These are phyloP conservation scores for Erodium moschatum DNA, from an alignment of 441 rosid genomes.

Conservation along the genomic window DNA sequence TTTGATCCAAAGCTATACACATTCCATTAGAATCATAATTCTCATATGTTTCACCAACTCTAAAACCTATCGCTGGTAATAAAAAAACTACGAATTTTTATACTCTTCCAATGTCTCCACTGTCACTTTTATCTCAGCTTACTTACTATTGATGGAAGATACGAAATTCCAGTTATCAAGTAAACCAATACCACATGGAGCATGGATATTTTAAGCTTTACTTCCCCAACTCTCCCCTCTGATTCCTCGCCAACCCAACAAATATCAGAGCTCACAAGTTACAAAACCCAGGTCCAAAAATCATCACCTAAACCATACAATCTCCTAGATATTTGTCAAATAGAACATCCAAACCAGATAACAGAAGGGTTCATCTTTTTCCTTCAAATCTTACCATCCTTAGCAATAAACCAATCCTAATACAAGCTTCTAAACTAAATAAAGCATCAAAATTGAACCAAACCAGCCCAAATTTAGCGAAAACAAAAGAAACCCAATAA, in stretches of 20 bases:
- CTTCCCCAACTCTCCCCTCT: neutral
- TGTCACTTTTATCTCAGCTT: too few relatives aligned
- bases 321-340: too few relatives aligned
- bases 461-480: constrained; percentile 6
- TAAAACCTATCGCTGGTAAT: too few relatives aligned
- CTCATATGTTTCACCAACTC: neutral
- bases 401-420: too few relatives aligned
- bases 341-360: too few relatives aligned
- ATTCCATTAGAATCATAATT: neutral
- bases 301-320: neutral
- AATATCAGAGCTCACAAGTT: too few relatives aligned
- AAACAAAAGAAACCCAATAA: neutral
- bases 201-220: neutral
- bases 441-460: constrained; percentile 7
- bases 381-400: too few relatives aligned
- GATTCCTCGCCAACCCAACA: neutral
- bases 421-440: neutral
- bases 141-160: too few relatives aligned
- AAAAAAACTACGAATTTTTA: too few relatives aligned
- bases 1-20: neutral
- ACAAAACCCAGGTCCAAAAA: too few relatives aligned
- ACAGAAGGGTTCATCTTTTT: too few relatives aligned
- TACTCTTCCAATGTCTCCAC: too few relatives aligned
- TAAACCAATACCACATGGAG: neutral
- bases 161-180: neutral